phyloP scores from a whole-genome alignment of 2,329 filamentous ascomycete species.

The Apiospora malaysiana region DNA sequence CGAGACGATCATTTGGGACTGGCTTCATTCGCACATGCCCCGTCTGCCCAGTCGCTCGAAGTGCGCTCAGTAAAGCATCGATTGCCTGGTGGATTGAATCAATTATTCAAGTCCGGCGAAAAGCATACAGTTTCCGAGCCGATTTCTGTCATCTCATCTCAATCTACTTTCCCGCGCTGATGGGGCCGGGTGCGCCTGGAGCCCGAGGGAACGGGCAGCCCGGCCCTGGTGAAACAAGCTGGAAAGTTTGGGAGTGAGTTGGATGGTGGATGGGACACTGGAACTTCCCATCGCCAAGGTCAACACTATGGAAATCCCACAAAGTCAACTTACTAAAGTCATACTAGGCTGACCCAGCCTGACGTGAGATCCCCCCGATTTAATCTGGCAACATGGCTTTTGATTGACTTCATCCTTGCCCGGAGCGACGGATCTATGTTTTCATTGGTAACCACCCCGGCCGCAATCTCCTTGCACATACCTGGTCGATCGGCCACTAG shows the following conservation, averaged over 20 bases:
- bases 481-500: background rate
- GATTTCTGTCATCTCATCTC: background rate
- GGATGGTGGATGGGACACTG: background rate
- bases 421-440: background rate
- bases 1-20: too few species aligned
- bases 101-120: too few species aligned
- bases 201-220: background rate
- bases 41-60: too few species aligned
- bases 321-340: background rate
- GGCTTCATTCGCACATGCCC: too few species aligned
- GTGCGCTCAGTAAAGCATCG: too few species aligned
- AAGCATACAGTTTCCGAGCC: too few species aligned
- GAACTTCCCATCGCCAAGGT: conserved; percentile 4
- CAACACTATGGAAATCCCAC: background rate
- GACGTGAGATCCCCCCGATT: background rate
- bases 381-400: background rate
- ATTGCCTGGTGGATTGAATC: too few species aligned
- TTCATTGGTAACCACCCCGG: too few species aligned
- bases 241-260: background rate
- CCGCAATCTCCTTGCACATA: background rate
- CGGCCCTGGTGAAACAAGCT: background rate
- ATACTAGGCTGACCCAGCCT: background rate
- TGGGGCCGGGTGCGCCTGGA: background rate
- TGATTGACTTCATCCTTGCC: background rate
- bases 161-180: background rate